phyloP scores from a whole-genome alignment of 371 early-diverging fungal species.

The Rhizopus arrhizus region DNA sequence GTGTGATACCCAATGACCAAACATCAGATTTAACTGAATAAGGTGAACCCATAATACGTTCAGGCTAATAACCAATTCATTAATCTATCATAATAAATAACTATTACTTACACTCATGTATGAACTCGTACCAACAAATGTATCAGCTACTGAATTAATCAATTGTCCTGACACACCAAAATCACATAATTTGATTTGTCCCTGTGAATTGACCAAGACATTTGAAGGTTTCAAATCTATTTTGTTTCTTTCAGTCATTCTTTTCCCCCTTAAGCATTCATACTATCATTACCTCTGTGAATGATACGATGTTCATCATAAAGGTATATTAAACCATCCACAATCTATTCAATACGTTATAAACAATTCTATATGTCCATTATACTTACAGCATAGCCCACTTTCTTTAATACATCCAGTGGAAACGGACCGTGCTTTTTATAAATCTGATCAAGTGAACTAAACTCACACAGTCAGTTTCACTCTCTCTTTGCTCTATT shows the following conservation, averaged over 20 bases:
- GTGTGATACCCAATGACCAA: conserved; percentile 92
- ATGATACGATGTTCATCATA: conserved; percentile 85
- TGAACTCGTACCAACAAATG: conserved; percentile 89
- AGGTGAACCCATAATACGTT: conserved; percentile 89
- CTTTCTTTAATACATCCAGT: conserved; percentile 74
- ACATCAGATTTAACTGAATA: conserved; percentile 94
- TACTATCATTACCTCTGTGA: conserved; percentile 67
- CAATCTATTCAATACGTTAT: conserved; percentile 45
- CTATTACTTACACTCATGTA: conserved; percentile 85
- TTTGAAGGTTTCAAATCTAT: conserved; percentile 83
- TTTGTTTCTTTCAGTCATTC: not conserved
- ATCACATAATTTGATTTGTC: conserved; percentile 88
- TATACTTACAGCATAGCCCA: conserved; percentile 69
- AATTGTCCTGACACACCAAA: conserved; percentile 87
- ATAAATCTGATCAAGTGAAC: conserved; percentile 79
- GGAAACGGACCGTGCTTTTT: conserved; percentile 78
- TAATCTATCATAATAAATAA: not conserved
- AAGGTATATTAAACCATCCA: conserved; percentile 81
- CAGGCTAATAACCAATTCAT: conserved; percentile 66
- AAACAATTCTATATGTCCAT: not conserved
- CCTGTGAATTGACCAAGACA: conserved; percentile 77
- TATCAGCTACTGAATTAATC: conserved; percentile 84
- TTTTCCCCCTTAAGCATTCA: too few species aligned
- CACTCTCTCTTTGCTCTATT: not conserved
- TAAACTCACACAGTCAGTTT: conserved; percentile 21